These are phyloP conservation scores for Dryas integrifolia DNA, from an alignment of 331 rosid genomes.

Conservation along the genomic window DNA sequence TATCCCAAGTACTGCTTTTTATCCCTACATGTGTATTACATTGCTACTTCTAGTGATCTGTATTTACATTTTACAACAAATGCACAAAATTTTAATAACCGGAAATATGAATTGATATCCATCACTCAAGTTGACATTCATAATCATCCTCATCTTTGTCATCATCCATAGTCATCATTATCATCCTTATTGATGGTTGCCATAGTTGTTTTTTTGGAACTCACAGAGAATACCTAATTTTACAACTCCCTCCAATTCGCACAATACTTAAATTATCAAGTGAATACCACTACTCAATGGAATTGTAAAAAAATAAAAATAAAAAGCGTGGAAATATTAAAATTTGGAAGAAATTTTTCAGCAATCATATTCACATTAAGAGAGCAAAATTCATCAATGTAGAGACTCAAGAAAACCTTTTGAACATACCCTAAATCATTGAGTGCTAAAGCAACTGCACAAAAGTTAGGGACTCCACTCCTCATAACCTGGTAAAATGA, in stretches of 20 bases:
- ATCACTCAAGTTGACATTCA: neutral
- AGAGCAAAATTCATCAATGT: conserved; percentile 18
- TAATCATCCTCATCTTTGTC: too few relatives aligned
- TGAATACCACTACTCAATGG: neutral
- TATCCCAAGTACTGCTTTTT: neutral
- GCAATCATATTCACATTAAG: conserved; percentile 7
- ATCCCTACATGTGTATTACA: neutral
- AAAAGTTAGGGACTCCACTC: conserved; percentile 94
- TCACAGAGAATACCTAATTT: neutral
- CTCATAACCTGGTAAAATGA: conserved; percentile 67
- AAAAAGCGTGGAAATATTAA: neutral
- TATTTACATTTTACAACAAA: neutral
- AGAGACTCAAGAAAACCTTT: conserved; percentile 16
- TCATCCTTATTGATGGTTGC: neutral
- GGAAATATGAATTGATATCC: neutral
- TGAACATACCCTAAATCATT: conserved; percentile 73
- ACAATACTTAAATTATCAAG: neutral
- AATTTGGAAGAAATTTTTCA: neutral
- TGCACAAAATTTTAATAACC: neutral
- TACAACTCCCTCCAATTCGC: neutral
- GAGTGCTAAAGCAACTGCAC: conserved; percentile 94
- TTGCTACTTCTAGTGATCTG: neutral
- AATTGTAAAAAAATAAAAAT: neutral
- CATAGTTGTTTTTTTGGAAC: neutral
- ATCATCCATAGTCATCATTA: neutral